Conservation (phyloP, 2,329 filamentous ascomycete species). For the Tolypocladium album region DNA sequence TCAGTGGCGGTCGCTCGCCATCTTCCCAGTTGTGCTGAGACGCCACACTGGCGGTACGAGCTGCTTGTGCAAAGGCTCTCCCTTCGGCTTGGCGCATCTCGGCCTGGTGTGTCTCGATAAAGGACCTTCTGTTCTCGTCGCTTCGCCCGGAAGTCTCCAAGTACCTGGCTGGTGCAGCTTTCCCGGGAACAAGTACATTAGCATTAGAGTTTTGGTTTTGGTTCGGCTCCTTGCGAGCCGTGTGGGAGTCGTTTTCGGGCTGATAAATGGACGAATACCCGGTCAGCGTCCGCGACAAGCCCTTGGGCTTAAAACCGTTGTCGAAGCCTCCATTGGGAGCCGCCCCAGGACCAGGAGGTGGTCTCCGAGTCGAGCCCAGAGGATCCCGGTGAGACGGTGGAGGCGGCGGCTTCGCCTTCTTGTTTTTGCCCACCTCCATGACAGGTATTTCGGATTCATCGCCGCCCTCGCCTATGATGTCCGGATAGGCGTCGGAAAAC, state of each 20-base stretch:
- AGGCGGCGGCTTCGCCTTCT: constrained; percentile 26
- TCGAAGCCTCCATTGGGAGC: constrained; percentile 6
- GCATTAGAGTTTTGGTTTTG: not conserved
- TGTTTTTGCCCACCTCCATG: constrained; percentile 57
- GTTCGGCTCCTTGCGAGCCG: not conserved
- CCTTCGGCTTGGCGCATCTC: constrained; percentile 53
- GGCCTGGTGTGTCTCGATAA: constrained; percentile 47
- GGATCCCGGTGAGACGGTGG: constrained; percentile 13
- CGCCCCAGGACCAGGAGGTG: not conserved
- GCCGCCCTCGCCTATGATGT: constrained; percentile 83
- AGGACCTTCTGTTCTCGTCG: constrained; percentile 45
- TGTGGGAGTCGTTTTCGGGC: constrained; percentile 5
- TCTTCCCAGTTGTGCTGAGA: constrained; percentile 22
- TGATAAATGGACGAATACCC: constrained; percentile 31
- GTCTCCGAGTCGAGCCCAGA: constrained; percentile 2
- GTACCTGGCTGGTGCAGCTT: constrained; percentile 26
- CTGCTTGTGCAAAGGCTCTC: constrained; percentile 43
- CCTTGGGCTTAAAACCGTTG: constrained; percentile 40
- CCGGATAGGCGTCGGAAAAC: constrained; percentile 63
- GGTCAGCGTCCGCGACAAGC: constrained; percentile 48
- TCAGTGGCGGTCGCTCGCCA: constrained; percentile 7
- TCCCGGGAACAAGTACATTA: constrained; percentile 20
- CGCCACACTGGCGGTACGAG: constrained; percentile 20
- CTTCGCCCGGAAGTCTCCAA: constrained; percentile 28
- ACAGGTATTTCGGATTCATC: constrained; percentile 71